Conservation (phyloP, 2,329 filamentous ascomycete genomes). For the Penicillium italicum region DNA sequence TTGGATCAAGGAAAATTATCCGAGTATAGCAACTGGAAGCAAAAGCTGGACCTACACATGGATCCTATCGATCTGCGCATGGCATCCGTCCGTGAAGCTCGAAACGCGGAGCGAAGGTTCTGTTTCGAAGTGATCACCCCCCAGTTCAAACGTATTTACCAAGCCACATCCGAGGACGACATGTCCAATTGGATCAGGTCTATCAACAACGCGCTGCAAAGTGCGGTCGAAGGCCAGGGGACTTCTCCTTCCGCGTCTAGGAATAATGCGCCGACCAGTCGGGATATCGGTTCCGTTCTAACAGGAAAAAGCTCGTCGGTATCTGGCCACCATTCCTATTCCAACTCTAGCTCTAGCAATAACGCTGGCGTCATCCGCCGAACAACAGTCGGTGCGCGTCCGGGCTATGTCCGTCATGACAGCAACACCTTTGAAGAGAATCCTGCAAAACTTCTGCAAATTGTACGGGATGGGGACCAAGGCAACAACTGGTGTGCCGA, state of each 20-base stretch:
- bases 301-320: slow-evolving; percentile 78
- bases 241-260: slow-evolving; percentile 45
- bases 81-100: slow-evolving; percentile 92
- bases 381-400: slow-evolving; percentile 86
- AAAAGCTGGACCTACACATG: slow-evolving; percentile 93
- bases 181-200: slow-evolving; percentile 95
- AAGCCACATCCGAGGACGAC: slow-evolving; percentile 95
- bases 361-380: slow-evolving; percentile 72
- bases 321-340: slow-evolving; percentile 53
- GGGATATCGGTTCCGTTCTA: slow-evolving; percentile 87
- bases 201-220: slow-evolving; percentile 96
- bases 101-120: slow-evolving; percentile 89
- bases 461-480: slow-evolving; percentile 83
- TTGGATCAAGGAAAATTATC: slow-evolving; percentile 94
- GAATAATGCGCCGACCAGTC: slow-evolving; percentile 61
- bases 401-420: slow-evolving; percentile 64
- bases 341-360: slow-evolving; percentile 36
- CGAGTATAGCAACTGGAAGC: slow-evolving; percentile 99
- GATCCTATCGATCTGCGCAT: slow-evolving; percentile 96
- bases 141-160: slow-evolving; percentile 91
- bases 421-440: slow-evolving; percentile 75
- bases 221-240: slow-evolving; percentile 80
- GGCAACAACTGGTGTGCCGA: slow-evolving; percentile 94
- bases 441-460: slow-evolving; percentile 79
- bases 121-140: slow-evolving; percentile 99